phyloP scores from a whole-genome alignment of 1,284 basidiomycete genomes.

The Xerocomus minutiporus region DNA sequence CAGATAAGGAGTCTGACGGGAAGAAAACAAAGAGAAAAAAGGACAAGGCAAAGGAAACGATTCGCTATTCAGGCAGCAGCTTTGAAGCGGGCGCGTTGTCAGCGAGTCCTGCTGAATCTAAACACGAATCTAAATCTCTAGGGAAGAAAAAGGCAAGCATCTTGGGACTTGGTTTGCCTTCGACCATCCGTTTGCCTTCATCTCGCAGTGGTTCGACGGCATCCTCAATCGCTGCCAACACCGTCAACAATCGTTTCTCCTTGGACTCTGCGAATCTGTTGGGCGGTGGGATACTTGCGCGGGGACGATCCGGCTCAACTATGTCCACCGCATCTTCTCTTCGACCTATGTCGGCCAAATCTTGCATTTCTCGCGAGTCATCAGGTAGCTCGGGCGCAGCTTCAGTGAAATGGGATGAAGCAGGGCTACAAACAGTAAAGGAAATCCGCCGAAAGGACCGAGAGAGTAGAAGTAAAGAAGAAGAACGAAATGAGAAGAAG shows the following conservation, averaged over 20 bases:
- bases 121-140: constrained; percentile 33
- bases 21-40: constrained; percentile 34
- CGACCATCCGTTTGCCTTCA: constrained; percentile 45
- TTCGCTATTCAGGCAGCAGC: constrained; percentile 52
- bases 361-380: constrained; percentile 44
- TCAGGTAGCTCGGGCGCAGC: constrained; percentile 45
- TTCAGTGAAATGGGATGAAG: constrained; percentile 64
- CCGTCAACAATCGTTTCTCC: constrained; percentile 37
- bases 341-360: constrained; percentile 53
- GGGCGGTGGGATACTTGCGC: constrained; percentile 29
- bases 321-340: constrained; percentile 52
- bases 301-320: constrained; percentile 42
- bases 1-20: constrained; percentile 34
- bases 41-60: constrained; percentile 29
- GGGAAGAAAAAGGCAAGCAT: constrained; percentile 57
- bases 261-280: constrained; percentile 39
- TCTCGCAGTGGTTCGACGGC: constrained; percentile 42
- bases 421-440: constrained; percentile 49
- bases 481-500: constrained; percentile 17
- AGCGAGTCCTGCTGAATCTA: constrained; percentile 35
- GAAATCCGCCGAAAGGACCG: constrained; percentile 49
- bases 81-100: constrained; percentile 59
- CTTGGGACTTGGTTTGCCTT: constrained; percentile 47
- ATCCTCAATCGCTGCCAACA: constrained; percentile 30
- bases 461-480: constrained; percentile 19